Percentiles rank a stretch among this genome's conserved stretches.
These are phyloP conservation scores for Cladosporium sp. DNA, from an alignment of 2,329 filamentous ascomycete genomes.

Conservation along the genomic window DNA sequence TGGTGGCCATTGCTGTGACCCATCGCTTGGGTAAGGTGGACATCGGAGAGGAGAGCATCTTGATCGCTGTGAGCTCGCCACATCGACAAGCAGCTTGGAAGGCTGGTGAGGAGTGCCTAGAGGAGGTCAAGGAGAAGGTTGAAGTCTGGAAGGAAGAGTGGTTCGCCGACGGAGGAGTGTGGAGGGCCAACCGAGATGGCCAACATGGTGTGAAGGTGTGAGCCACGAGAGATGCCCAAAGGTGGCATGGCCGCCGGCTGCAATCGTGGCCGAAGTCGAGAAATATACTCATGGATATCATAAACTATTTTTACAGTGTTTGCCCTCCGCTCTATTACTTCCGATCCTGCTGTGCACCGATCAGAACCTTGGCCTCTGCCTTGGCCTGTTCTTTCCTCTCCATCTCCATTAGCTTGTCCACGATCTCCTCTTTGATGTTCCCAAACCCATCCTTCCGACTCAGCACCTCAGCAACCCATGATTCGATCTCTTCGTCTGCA, in stretches of 20 bases:
- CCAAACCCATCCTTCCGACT: conserved; percentile 45
- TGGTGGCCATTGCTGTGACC: conserved; percentile 72
- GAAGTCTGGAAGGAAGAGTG: conserved; percentile 96
- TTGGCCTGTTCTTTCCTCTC: conserved; percentile 20
- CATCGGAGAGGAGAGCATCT: conserved; percentile 87
- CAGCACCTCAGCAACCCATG: conserved; percentile 48
- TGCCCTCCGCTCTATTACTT: not conserved
- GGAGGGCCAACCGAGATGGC: conserved; percentile 84
- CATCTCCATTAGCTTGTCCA: conserved; percentile 19
- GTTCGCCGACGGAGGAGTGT: conserved; percentile 74
- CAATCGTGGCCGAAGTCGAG: not conserved
- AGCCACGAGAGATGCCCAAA: not conserved
- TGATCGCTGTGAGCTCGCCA: conserved; percentile 79
- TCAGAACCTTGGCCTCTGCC: not conserved
- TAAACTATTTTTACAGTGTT: conserved; percentile 5
- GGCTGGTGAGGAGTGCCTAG: conserved; percentile 84
- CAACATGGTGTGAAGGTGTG: conserved; percentile 44
- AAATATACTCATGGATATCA: conserved; percentile 8
- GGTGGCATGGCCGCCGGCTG: too few species aligned
- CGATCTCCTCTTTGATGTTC: conserved; percentile 30
- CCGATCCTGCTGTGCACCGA: not conserved
- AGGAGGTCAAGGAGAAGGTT: conserved; percentile 78
- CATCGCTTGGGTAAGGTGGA: conserved; percentile 84
- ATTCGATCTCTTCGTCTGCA: conserved; percentile 51
- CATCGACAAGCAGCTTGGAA: conserved; percentile 83